Percentiles rank a stretch among this genome's conserved stretches.
phyloP scores from a whole-genome alignment of 106 monocot genomes.

The Dendrobium catenatum region DNA sequence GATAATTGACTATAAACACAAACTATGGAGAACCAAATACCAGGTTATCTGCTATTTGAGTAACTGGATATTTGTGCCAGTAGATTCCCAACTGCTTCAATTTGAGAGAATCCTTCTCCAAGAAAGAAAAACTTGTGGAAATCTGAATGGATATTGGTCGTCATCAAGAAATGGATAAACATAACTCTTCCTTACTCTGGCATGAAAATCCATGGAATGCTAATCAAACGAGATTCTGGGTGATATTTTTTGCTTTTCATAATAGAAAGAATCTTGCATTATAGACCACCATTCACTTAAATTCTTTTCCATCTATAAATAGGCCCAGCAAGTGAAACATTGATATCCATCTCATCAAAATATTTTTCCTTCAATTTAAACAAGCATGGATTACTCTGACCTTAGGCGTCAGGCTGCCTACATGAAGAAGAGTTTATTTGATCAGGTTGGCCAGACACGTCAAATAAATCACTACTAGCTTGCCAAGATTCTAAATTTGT shows the following conservation, averaged over 20 bases:
- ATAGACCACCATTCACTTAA: too few relatives aligned
- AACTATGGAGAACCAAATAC: background rate
- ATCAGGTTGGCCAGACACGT: conserved; percentile 49
- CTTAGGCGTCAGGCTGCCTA: conserved; percentile 55
- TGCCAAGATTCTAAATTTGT: background rate
- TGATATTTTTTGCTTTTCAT: background rate
- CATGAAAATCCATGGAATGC: conserved; percentile 3
- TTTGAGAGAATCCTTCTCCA: conserved; percentile 7
- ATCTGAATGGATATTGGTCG: background rate
- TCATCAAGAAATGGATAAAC: background rate
- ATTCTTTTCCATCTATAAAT: conserved; percentile 2
- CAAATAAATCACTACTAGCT: background rate
- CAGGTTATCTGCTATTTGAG: background rate
- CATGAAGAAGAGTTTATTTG: conserved; percentile 76
- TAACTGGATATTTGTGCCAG: background rate
- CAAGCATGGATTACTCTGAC: conserved; percentile 60
- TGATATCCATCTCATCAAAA: background rate
- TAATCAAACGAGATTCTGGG: background rate
- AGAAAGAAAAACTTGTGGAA: background rate
- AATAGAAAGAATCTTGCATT: background rate
- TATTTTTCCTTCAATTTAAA: background rate
- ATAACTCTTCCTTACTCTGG: background rate
- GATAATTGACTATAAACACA: background rate
- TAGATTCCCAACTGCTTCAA: background rate
- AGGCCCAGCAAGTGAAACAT: background rate